Evolutionary conservation across 140 eudicot genomes (phyloP).

Genomic region (Bidens hawaiensis): DNA sequence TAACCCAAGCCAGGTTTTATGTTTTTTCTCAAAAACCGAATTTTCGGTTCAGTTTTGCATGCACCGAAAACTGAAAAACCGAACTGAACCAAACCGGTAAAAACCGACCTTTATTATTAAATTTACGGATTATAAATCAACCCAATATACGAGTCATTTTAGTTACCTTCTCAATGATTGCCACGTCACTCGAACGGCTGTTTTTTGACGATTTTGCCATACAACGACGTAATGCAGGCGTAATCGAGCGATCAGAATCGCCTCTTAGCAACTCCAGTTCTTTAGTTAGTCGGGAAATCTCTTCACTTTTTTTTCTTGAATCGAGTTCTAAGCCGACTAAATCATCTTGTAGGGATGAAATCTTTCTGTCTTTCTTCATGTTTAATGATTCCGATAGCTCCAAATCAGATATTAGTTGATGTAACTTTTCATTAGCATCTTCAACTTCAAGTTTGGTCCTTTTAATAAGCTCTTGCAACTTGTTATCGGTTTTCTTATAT

Average conservation of each 20-base stretch:
- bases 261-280: conserved; percentile 45
- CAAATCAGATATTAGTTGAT: conserved; percentile 33
- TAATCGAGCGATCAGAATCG: conserved; percentile 31
- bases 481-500: conserved; percentile 39
- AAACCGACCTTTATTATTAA: too few species aligned
- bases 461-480: conserved; percentile 37
- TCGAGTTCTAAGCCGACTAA: conserved; percentile 44
- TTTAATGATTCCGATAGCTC: conserved; percentile 49
- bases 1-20: too few species aligned
- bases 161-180: conserved; percentile 44
- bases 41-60: too few species aligned
- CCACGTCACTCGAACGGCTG: conserved; percentile 22
- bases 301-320: conserved; percentile 46
- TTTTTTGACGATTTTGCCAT: conserved; percentile 19
- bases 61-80: too few species aligned
- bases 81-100: too few species aligned
- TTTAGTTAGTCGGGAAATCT: conserved; percentile 45
- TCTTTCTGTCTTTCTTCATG: conserved; percentile 38
- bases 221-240: conserved; percentile 61
- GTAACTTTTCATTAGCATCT: conserved; percentile 46
- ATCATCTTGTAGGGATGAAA: conserved; percentile 36
- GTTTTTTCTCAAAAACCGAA: too few species aligned
- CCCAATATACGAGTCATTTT: background rate
- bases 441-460: conserved; percentile 42
- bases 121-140: too few species aligned